These are phyloP conservation scores for Debaryomyces maramus DNA, from an alignment of 805 yeast genomes.

Conservation along the genomic window DNA sequence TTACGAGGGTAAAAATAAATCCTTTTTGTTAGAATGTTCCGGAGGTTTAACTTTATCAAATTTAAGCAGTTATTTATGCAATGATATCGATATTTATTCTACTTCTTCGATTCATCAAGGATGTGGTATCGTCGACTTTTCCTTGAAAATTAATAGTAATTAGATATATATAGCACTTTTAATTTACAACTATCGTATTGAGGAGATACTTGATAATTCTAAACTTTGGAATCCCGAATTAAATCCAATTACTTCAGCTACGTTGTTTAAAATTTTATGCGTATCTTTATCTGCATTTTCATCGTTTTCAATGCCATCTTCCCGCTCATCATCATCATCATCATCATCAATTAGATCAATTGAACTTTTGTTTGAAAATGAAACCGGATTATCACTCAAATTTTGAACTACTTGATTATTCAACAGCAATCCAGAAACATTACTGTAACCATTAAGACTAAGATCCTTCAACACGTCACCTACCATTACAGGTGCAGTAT, in stretches of 20 bases:
- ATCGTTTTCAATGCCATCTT: too few species aligned
- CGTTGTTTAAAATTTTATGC: slow-evolving; percentile 30
- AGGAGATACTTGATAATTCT: slow-evolving; percentile 36
- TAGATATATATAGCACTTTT: slow-evolving; percentile 9
- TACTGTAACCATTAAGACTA: slow-evolving; percentile 26
- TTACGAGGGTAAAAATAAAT: slow-evolving; percentile 48
- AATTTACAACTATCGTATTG: slow-evolving; percentile 39
- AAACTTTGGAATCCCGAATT: slow-evolving; percentile 44
- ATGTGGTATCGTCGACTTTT: slow-evolving; percentile 76
- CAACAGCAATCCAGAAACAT: slow-evolving; percentile 30
- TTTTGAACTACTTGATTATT: slow-evolving; percentile 15
- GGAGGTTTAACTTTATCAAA: slow-evolving; percentile 84
- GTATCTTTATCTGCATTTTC: slow-evolving; percentile 21
- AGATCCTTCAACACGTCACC: slow-evolving; percentile 23
- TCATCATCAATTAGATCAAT: slow-evolving; percentile 8
- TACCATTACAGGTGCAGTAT: background rate
- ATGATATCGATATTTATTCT: slow-evolving; percentile 84
- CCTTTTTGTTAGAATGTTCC: slow-evolving; percentile 80
- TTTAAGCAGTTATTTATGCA: slow-evolving; percentile 61
- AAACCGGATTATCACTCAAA: slow-evolving; percentile 1
- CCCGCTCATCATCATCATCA: slow-evolving; percentile 10
- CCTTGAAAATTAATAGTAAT: slow-evolving; percentile 59
- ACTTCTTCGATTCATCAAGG: slow-evolving; percentile 94
- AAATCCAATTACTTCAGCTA: slow-evolving; percentile 40
- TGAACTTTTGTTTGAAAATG: slow-evolving; percentile 3